Conservation (phyloP, 129 eudicot genomes). For the Pseudognaphalium luteoalbum region DNA sequence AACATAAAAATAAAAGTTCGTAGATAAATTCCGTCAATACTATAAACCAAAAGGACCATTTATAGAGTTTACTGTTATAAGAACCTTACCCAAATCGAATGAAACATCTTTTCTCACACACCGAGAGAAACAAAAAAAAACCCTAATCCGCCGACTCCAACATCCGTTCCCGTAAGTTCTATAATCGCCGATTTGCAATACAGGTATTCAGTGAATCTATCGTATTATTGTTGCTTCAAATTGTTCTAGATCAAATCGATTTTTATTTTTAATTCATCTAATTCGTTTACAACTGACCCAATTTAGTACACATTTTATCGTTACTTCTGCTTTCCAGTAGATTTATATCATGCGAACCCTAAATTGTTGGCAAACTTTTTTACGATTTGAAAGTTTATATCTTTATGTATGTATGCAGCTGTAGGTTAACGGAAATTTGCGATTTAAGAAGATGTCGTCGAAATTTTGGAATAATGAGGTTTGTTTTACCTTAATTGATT, state of each 20-base stretch:
- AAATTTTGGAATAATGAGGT: conserved; percentile 58
- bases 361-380: not conserved
- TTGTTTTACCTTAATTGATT: conserved; percentile 1
- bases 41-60: too few species aligned
- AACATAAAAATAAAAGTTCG: too few species aligned
- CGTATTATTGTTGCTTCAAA: not conserved
- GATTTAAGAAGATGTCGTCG: conserved; percentile 42
- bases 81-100: not conserved
- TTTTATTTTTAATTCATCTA: not conserved
- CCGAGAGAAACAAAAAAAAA: not conserved
- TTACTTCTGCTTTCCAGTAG: not conserved
- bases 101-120: not conserved
- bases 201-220: not conserved
- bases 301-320: not conserved
- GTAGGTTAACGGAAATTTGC: conserved; percentile 17
- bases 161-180: not conserved
- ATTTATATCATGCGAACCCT: not conserved
- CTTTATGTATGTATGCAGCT: conserved; percentile 12
- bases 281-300: conserved; percentile 5
- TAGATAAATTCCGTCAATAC: too few species aligned
- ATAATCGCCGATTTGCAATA: not conserved
- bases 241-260: not conserved
- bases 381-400: not conserved
- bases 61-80: too few species aligned
- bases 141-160: not conserved